These are phyloP conservation scores for Aspergillus thermomutatus DNA, from an alignment of 2,329 filamentous ascomycete genomes.

Conservation along the genomic window DNA sequence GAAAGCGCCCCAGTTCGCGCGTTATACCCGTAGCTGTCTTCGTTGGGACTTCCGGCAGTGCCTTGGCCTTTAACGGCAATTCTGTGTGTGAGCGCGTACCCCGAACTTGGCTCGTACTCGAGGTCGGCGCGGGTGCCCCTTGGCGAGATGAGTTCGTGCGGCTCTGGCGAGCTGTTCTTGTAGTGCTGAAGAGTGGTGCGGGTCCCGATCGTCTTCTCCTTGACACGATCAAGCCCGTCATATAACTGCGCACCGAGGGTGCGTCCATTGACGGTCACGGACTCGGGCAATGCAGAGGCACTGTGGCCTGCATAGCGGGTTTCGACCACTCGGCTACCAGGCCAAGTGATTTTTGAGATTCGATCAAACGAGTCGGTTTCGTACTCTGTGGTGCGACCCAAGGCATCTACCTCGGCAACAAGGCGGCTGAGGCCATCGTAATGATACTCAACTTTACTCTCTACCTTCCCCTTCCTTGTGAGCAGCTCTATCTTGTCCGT, in stretches of 20 bases:
- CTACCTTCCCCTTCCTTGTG: not conserved
- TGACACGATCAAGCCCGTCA: not conserved
- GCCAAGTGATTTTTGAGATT: not conserved
- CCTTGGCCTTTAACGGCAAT: too few species aligned
- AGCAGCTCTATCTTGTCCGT: not conserved
- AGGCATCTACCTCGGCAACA: not conserved
- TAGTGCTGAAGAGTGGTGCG: conserved; percentile 1
- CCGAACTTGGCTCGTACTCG: too few species aligned
- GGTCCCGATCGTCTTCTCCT: not conserved
- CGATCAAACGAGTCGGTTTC: conserved; percentile 4
- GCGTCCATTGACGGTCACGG: not conserved
- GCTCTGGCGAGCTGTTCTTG: not conserved
- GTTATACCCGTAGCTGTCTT: too few species aligned
- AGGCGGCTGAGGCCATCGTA: conserved; percentile 5
- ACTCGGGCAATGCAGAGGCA: not conserved
- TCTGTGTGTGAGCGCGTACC: too few species aligned
- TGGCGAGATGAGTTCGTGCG: not conserved
- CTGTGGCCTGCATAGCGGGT: conserved; percentile 2
- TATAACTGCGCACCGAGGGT: not conserved
- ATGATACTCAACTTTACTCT: not conserved
- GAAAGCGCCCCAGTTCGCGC: too few species aligned
- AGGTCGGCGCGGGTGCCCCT: not conserved
- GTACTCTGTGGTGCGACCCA: conserved; percentile 4
- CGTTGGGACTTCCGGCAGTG: too few species aligned
- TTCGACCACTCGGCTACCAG: not conserved